Evolutionary conservation across 768 basidiomycete species (phyloP), one percentile per base, ranked within the genome.

Genomic region (Russula lepida): DNA sequence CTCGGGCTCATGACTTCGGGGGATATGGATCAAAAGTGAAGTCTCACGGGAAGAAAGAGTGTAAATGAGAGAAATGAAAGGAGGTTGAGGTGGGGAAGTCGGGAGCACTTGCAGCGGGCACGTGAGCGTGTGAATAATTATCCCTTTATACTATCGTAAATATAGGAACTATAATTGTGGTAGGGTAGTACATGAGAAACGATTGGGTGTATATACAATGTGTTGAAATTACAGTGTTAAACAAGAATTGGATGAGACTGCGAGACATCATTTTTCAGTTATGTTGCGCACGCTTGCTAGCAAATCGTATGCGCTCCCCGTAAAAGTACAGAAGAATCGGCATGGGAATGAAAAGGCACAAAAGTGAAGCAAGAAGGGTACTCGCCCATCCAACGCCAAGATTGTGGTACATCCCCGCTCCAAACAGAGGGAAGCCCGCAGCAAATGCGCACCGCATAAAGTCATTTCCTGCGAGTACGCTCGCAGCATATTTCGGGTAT

Each of bases 401-500:
- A 28, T 67, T 66, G 32, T 54, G 43, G 43, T 71, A 69, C 63
- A 69, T 64, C 2, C 64, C 60, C 30, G 64, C 44, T 25, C 66
- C 68, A 37, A 70, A 69, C 27, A 69, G 37, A 7, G 62, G 62
- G 49, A 59, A 61, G n/a, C 21, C 28, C 0, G 54, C 53, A 15
- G 53, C 60, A 21, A 73, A 68, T 41, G 66, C 52, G 1, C 70
- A 69, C 1, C 74, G 68, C 60, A 73, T 68, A 23, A 74, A 60
- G 59, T 69, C 73, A 52, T 74, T 74, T 21, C 74, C 73, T 7
- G 74, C 74, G 33, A 74, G 66, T 27, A 74, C 72, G 35, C 68
- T 68, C 46, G 73, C 74, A 2, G 68, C 69, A 56, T 73, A 69
- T 6, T 52, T 61, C 9, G 71, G 70, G 57, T 75, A 75, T 33